Percentiles rank a stretch among this genome's conserved stretches.
These are phyloP conservation scores for Termitomyces sp. DNA, from an alignment of 768 basidiomycete genomes.

Conservation along the genomic window DNA sequence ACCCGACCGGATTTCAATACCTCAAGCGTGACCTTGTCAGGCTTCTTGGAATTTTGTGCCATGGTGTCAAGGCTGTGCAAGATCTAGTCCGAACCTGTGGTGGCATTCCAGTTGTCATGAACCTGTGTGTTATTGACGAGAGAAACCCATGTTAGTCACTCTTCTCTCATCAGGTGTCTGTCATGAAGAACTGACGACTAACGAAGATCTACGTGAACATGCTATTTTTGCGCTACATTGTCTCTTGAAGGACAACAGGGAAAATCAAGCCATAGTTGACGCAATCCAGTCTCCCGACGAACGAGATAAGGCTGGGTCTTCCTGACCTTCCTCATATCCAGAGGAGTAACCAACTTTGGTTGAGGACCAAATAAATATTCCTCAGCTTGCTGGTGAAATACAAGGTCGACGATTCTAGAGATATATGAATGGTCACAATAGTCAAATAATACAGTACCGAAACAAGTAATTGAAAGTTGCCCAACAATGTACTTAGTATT, in stretches of 20 bases:
- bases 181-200: constrained; percentile 1
- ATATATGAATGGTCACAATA: background rate
- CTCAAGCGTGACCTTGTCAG: constrained; percentile 90
- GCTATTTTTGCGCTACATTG: constrained; percentile 83
- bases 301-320: constrained; percentile 53
- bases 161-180: constrained; percentile 8
- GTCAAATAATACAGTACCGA: background rate
- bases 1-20: constrained; percentile 67
- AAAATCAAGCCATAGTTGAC: constrained; percentile 79
- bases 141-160: constrained; percentile 81
- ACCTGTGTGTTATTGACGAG: constrained; percentile 87
- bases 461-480: background rate
- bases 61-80: constrained; percentile 62
- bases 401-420: background rate
- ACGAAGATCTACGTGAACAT: constrained; percentile 83
- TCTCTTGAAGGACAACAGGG: constrained; percentile 68
- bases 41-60: constrained; percentile 73
- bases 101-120: constrained; percentile 81
- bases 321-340: background rate
- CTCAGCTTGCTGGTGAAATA: background rate
- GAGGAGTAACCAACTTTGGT: too few relatives aligned
- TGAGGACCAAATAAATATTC: too few relatives aligned
- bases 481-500: background rate
- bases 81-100: constrained; percentile 67
- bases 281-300: constrained; percentile 61